Evolutionary conservation across 306 rosid genomes (phyloP).

Genomic region (Pyrus bretschneideri): DNA sequence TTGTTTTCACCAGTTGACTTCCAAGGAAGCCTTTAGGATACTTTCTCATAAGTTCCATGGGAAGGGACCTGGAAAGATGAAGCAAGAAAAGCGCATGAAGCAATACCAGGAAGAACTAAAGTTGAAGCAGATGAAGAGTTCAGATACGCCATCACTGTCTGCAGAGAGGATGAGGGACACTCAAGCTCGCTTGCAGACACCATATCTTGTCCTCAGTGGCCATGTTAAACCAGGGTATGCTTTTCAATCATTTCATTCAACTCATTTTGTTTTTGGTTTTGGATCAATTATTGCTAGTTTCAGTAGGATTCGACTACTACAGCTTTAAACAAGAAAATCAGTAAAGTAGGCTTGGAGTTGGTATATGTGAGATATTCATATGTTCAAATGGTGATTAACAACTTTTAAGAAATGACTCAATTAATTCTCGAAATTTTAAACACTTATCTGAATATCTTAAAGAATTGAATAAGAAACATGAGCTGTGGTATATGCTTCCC

Average conservation of each 20-base stretch:
- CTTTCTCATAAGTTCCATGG: conserved; percentile 90
- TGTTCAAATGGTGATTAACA: neutral
- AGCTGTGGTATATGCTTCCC: neutral
- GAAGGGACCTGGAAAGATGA: conserved; percentile 93
- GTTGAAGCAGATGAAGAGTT: conserved; percentile 89
- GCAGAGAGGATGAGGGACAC: conserved; percentile 96
- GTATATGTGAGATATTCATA: neutral
- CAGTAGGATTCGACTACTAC: neutral
- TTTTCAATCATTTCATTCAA: neutral
- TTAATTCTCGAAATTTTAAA: neutral
- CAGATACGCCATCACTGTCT: conserved; percentile 78
- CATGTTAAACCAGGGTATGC: conserved; percentile 90
- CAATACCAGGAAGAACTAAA: conserved; percentile 79
- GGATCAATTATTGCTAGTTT: neutral
- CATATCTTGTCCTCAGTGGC: conserved; percentile 94
- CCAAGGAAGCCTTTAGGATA: conserved; percentile 79
- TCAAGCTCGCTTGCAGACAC: conserved; percentile 70
- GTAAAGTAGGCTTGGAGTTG: neutral
- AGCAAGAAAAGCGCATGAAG: conserved; percentile 92
- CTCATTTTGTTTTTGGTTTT: neutral
- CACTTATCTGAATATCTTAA: neutral
- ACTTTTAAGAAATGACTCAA: neutral
- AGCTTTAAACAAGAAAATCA: neutral
- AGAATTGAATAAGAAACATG: conserved; percentile 3
- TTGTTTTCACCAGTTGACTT: conserved; percentile 66